Conservation (phyloP, 768 basidiomycete species). For the Podaxis sp. region DNA sequence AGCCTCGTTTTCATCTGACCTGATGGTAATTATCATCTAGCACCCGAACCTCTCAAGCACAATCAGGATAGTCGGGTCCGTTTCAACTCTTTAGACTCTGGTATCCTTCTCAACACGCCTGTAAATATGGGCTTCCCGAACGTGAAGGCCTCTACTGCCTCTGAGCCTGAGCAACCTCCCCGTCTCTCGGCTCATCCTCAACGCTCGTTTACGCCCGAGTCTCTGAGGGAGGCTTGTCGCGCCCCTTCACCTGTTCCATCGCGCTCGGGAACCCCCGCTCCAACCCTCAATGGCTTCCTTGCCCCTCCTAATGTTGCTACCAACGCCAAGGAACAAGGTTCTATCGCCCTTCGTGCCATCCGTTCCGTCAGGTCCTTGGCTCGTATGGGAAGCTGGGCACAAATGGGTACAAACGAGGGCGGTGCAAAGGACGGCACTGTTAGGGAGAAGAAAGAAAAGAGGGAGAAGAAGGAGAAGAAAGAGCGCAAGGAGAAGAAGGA, state of each 20-base stretch:
- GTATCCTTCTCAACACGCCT: constrained; percentile 31
- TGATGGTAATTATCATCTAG: constrained; percentile 24
- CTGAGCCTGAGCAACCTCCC: constrained; percentile 15
- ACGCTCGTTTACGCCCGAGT: constrained; percentile 9
- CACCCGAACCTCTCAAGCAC: constrained; percentile 44
- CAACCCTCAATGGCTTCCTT: constrained; percentile 35
- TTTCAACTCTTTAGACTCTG: constrained; percentile 62
- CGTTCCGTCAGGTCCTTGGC: constrained; percentile 72
- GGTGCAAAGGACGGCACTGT: constrained; percentile 23
- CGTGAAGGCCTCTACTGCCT: constrained; percentile 14
- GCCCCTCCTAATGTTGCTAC: constrained; percentile 28
- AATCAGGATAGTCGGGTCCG: constrained; percentile 41
- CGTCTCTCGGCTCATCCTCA: constrained; percentile 12
- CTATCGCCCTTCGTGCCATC: constrained; percentile 78
- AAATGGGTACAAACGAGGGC: constrained; percentile 31
- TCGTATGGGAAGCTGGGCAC: constrained; percentile 70
- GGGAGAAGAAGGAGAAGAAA: constrained; percentile 23
- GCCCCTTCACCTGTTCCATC: constrained; percentile 19
- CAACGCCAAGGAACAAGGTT: constrained; percentile 38
- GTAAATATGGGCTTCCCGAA: constrained; percentile 29
- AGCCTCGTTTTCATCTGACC: background rate
- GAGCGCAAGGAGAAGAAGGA: constrained; percentile 26
- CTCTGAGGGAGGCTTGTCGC: constrained; percentile 14
- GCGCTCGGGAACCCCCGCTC: constrained; percentile 33
- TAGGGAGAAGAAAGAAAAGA: constrained; percentile 33